These are phyloP conservation scores for Coniochaeta hoffmannii DNA, from an alignment of 2,329 filamentous ascomycete species.

Conservation along the genomic window DNA sequence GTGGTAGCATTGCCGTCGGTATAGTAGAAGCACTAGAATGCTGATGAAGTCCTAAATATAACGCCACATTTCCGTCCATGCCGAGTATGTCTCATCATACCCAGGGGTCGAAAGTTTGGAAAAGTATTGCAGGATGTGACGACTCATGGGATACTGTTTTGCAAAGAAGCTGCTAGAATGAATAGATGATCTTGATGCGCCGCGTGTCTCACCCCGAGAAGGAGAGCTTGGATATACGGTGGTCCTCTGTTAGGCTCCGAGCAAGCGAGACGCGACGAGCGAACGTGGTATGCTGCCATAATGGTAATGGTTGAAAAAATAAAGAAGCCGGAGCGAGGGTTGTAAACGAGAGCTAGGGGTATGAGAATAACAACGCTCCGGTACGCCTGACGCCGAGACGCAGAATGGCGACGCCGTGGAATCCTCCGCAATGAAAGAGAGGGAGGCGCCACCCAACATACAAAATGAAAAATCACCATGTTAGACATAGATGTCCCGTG, in stretches of 20 bases:
- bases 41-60: background rate
- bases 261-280: background rate
- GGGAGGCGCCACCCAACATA: background rate
- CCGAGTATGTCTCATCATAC: background rate
- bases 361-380: background rate
- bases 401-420: background rate
- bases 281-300: background rate
- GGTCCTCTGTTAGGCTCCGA: background rate
- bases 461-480: constrained; percentile 5
- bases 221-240: background rate
- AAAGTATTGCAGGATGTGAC: too few species aligned
- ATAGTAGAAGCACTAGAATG: background rate
- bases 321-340: background rate
- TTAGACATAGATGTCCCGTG: constrained; percentile 6
- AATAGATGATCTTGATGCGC: background rate
- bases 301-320: background rate
- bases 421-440: background rate
- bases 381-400: background rate
- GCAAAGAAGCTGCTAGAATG: background rate
- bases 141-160: too few species aligned
- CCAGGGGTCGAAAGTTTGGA: background rate
- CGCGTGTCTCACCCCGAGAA: background rate
- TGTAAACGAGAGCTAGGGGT: background rate
- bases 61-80: background rate
- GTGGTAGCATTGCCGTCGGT: too few species aligned